Evolutionary conservation across 108 stramenopile genomes (phyloP), one percentile per base, ranked within the genome.

Genomic region (Mediolabrus comicus): DNA sequence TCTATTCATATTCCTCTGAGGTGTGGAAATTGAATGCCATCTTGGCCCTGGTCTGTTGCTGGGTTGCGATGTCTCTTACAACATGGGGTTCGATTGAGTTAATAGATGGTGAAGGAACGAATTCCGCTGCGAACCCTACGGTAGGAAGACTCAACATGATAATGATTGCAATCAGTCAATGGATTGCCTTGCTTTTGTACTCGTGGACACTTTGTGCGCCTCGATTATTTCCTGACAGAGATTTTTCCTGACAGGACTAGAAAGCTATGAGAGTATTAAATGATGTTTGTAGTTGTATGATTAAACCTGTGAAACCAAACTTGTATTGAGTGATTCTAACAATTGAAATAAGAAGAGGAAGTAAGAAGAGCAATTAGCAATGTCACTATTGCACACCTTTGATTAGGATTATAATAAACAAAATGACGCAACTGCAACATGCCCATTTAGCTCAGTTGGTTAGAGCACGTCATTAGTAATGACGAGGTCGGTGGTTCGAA

Each of bases 21-120:
- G 60, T 91, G 5, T 96, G 95, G 95, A 95, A 95, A 73, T 84
- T 98, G 49, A 98, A 98, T 69, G 80, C 91, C 24, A 89, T 95
- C 33, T 54, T 95, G 74, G 79, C 89, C 1, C 69, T 95, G 43
- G 84, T 95, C 2, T 72, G 71, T 53, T 95, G 93, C 75, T 95
- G 83, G 74, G 84, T 89, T 30, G 95, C 94, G 51, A 95, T 95
- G 94, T 87, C 85, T n/a, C 75, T 98, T 53, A 97, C 97, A 4
- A 90, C 87, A 59, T 98, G 97, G 97, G 96, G 96, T 39, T 86
- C 89, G 24, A 65, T 93, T 4, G 65, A 60, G 34, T 38, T 27
- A 33, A 35, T 56, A 12, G 71, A 87, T 24, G 73, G 53, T 14
- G 41, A 31, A 14, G 72, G 82, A 36, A 65, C 69, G 33, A 85